Conservation (phyloP, 257 asterid genomes). For the Anisodus tanguticus region DNA sequence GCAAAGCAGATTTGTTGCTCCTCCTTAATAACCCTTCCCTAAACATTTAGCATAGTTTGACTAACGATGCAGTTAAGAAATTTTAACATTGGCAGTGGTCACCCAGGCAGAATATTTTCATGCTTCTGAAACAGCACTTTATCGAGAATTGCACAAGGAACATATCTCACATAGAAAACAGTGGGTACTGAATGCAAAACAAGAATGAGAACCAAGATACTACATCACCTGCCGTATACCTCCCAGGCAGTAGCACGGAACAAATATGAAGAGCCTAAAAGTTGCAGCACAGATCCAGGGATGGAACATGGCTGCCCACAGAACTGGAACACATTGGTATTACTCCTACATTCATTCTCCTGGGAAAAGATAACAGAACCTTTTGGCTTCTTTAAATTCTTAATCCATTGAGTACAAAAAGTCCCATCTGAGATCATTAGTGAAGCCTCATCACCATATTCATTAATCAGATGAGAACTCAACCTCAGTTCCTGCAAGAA, state of each 20-base stretch:
- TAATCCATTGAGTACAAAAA: constrained; percentile 78
- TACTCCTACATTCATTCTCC: constrained; percentile 57
- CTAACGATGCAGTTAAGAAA: constrained; percentile 2
- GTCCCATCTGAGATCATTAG: constrained; percentile 75
- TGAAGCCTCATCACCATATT: constrained; percentile 76
- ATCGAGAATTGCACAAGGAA: not conserved
- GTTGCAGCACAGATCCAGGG: constrained; percentile 83
- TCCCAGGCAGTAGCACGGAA: constrained; percentile 96
- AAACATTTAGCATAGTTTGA: not conserved
- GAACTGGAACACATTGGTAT: constrained; percentile 51
- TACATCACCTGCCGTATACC: constrained; percentile 85
- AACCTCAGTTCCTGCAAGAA: constrained; percentile 73
- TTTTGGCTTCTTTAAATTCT: constrained; percentile 61
- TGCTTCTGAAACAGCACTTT: constrained; percentile 4
- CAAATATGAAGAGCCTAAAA: constrained; percentile 85
- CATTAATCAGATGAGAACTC: constrained; percentile 75
- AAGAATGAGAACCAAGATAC: constrained; percentile 30
- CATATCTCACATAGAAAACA: not conserved
- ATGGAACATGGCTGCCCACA: constrained; percentile 79
- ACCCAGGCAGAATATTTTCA: constrained; percentile 10
- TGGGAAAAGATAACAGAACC: constrained; percentile 68
- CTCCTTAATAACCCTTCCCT: constrained; percentile 5
- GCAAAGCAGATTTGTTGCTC: constrained; percentile 11
- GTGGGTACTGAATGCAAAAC: constrained; percentile 14
- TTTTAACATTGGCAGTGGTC: constrained; percentile 10